Evolutionary conservation across 2,329 filamentous ascomycete genomes (phyloP).

Genomic region (Fusarium liriodendri): DNA sequence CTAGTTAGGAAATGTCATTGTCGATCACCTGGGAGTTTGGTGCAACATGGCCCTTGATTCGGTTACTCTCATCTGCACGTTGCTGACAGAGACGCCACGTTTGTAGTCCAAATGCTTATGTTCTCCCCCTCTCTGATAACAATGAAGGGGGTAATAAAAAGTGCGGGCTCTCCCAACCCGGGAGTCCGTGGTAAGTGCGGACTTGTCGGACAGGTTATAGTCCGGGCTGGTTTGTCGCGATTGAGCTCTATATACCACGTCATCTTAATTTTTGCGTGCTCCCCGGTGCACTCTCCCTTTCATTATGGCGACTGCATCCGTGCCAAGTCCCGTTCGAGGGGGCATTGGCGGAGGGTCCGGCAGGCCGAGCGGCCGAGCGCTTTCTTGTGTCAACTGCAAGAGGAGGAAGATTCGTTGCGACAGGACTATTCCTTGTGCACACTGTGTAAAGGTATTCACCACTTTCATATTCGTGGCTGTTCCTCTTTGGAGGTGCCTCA

Average conservation of each 20-base stretch:
- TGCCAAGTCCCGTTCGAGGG: background rate
- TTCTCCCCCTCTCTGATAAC: background rate
- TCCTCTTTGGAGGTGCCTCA: background rate
- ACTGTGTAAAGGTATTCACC: background rate
- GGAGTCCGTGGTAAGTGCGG: background rate
- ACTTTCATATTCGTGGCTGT: background rate
- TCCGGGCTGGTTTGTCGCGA: background rate
- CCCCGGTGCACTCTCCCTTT: background rate
- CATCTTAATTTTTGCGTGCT: background rate
- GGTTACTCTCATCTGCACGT: background rate
- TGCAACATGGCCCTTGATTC: background rate
- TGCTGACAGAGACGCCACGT: background rate
- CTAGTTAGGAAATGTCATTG: no score
- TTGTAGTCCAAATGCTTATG: background rate
- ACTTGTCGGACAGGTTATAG: background rate
- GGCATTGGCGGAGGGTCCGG: background rate
- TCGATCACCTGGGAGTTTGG: background rate
- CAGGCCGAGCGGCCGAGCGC: background rate
- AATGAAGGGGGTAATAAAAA: background rate
- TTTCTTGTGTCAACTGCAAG: background rate
- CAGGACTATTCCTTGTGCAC: background rate
- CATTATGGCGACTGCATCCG: background rate
- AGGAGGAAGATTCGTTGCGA: conserved; percentile 2
- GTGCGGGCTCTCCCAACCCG: background rate
- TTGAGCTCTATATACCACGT: background rate